Evolutionary conservation across 2,329 filamentous ascomycete species (phyloP).

Genomic region (Aspergillus calidoustus): DNA sequence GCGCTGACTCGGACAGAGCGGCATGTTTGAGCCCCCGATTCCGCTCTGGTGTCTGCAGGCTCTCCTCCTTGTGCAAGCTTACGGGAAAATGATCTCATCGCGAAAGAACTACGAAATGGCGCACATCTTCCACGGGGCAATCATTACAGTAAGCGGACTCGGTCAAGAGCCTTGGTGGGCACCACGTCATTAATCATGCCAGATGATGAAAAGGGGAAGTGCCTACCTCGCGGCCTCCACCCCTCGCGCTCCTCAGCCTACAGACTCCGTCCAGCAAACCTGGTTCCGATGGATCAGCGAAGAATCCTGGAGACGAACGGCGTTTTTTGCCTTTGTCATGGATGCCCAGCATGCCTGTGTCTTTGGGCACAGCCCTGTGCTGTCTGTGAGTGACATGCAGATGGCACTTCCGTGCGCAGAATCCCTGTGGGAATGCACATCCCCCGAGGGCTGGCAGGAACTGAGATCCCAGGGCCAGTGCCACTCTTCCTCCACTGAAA

Average conservation of each 20-base stretch:
- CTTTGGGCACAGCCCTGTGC: not conserved
- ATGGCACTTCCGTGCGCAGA: not conserved
- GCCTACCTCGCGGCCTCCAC: not conserved
- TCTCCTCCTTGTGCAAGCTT: not conserved
- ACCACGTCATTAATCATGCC: not conserved
- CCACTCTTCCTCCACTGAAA: not conserved
- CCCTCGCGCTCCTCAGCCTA: not conserved
- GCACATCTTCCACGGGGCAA: slow-evolving; percentile 1
- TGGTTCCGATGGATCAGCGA: slow-evolving; percentile 3
- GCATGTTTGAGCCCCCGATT: not conserved
- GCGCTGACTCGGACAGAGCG: not conserved
- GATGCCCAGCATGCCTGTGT: slow-evolving; percentile 3
- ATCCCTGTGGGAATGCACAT: not conserved
- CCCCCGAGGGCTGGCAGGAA: not conserved
- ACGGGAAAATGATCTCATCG: not conserved
- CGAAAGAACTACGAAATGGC: slow-evolving; percentile 4
- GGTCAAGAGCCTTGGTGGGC: too few species aligned
- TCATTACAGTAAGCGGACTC: not conserved
- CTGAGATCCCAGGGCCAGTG: not conserved
- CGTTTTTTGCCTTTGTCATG: not conserved
- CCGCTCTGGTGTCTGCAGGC: slow-evolving; percentile 1
- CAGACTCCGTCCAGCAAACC: not conserved
- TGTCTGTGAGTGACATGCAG: not conserved
- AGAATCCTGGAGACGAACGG: not conserved
- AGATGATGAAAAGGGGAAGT: slow-evolving; percentile 6